Conservation (phyloP, 1,284 basidiomycete species). For the Mycosarcoma maydis region DNA sequence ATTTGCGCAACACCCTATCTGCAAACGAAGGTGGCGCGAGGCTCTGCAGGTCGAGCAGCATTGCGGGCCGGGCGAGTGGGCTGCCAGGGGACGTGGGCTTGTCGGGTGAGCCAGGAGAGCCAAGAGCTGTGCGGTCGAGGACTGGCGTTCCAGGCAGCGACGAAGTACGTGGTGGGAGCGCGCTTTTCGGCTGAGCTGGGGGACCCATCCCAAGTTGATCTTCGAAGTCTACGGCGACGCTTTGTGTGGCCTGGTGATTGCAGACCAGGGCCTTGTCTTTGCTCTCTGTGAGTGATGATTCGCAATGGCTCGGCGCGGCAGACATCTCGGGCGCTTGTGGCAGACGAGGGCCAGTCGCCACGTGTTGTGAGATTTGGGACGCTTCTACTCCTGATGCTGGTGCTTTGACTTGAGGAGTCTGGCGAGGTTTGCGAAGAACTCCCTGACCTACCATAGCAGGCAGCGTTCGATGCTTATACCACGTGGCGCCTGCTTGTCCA, state of each 20-base stretch:
- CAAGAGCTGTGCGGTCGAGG: constrained; percentile 8
- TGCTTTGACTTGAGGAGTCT: not conserved
- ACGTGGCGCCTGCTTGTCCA: constrained; percentile 18
- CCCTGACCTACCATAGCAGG: constrained; percentile 43
- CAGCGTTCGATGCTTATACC: constrained; percentile 36
- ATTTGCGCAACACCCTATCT: not conserved
- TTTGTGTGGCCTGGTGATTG: no score
- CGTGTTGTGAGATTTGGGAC: not conserved
- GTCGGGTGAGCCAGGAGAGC: constrained; percentile 38
- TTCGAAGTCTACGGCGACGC: not conserved
- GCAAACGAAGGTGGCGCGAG: constrained; percentile 23
- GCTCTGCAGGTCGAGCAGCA: constrained; percentile 29
- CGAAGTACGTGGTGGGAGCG: constrained; percentile 30
- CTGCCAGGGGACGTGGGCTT: constrained; percentile 23
- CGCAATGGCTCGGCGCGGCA: not conserved
- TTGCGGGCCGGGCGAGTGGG: constrained; percentile 21
- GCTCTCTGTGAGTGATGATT: not conserved
- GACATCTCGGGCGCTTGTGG: constrained; percentile 17
- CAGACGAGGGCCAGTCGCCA: constrained; percentile 1
- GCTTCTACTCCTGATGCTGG: not conserved
- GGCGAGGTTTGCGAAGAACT: constrained; percentile 11
- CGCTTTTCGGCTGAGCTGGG: constrained; percentile 13
- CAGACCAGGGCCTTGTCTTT: not conserved
- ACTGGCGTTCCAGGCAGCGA: constrained; percentile 31
- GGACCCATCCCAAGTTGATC: no score